Percentiles rank a stretch among this genome's conserved stretches.
Conservation (phyloP, 768 basidiomycete genomes). For the Collybia nuda region DNA sequence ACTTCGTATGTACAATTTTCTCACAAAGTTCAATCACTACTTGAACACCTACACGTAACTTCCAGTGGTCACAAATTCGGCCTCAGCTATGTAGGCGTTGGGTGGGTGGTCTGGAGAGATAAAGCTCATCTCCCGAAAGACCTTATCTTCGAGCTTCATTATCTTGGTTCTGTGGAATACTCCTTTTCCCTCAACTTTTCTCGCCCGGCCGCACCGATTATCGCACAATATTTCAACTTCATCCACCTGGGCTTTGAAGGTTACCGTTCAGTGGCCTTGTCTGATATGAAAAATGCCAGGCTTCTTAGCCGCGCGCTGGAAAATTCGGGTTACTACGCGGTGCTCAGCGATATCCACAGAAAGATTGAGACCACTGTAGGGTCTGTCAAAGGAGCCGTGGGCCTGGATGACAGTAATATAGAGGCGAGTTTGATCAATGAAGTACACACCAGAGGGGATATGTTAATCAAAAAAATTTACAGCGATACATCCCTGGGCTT, state of each 20-base stretch:
- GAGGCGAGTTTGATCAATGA: constrained; percentile 39
- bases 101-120: constrained; percentile 70
- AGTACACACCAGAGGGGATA: not conserved
- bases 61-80: constrained; percentile 66
- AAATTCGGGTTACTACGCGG: constrained; percentile 48
- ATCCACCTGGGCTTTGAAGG: constrained; percentile 60
- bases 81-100: constrained; percentile 56
- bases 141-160: constrained; percentile 69
- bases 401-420: constrained; percentile 49
- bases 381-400: constrained; percentile 30
- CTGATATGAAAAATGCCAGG: constrained; percentile 62
- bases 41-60: constrained; percentile 33
- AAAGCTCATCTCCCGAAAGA: constrained; percentile 65
- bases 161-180: constrained; percentile 65
- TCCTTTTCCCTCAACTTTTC: constrained; percentile 70
- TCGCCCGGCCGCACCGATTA: constrained; percentile 61
- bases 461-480: constrained; percentile 11
- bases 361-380: constrained; percentile 24
- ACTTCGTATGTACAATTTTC: constrained; percentile 35
- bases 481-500: constrained; percentile 56
- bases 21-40: constrained; percentile 40
- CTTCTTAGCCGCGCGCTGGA: constrained; percentile 64
- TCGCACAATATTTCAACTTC: constrained; percentile 66
- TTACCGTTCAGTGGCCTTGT: constrained; percentile 46
- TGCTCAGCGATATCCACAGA: constrained; percentile 57